Base-by-base conservation (phyloP, 176 grass and related monocot species). In the Microstegium vimineum region DNA sequence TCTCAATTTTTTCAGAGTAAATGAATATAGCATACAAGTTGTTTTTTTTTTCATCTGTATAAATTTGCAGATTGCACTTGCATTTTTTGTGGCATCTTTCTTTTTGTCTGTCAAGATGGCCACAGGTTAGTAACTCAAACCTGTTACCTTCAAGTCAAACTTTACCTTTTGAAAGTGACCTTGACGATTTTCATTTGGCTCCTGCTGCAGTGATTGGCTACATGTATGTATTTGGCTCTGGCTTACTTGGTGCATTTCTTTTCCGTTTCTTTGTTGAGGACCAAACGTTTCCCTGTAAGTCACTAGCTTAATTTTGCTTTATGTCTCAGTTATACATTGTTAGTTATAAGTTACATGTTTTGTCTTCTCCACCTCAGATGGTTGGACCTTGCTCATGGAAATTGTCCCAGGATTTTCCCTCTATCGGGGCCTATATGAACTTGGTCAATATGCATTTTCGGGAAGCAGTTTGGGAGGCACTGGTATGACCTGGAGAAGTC, bases 231-330 rank as follows among this genome's bases (percentile, higher is more conserved):
- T 90, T 90, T 87, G 86, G 86, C 12, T 91, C 92, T 56, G 92
- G 95, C 45, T 90, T 95, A 63, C 80, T 95, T 77, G 95, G 92
- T 68, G 28, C 69, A 30, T 93, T 84, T 89, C 87, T 98, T 85
- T 77, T 98, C 46, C 69, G 65, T 9, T 77, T 89, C 52, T 93
- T 95, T 69, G 49, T 93, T 8, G 75, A 93, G 86, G 90, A 93
- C 46, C 30, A 27, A 65, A 84, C 32, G 30, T 91, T 90, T 83
- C 51, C 90, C 70, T 82, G 90, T 95, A 95, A 95, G 86, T 80
- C 68, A 8, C 75, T 82, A 56, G 4, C 67, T 31, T 49, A 52
- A 45, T 35, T 71, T 31, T 68, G 62, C 73, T 77, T 76, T 81
- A 13, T 22, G 64, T 65, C 60, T 77, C 16, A 6, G 45, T 74